These are phyloP conservation scores for Pythium coloratum DNA, from an alignment of 352 stramenopile species.

Conservation along the genomic window DNA sequence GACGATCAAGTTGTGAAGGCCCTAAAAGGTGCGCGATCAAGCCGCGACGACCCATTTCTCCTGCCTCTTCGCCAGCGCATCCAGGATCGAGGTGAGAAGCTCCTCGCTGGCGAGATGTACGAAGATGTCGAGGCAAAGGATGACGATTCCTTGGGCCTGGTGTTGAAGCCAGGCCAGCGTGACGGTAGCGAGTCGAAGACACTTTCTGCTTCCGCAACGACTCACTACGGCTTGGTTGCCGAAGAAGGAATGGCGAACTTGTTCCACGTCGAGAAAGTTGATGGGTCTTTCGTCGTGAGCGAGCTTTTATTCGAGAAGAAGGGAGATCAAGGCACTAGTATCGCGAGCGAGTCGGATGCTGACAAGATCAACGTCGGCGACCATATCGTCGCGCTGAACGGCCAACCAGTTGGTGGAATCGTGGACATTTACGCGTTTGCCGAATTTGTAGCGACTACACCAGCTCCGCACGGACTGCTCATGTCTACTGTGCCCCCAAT, in stretches of 20 bases:
- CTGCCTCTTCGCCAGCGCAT: conserved; percentile 48
- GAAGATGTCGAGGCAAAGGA: conserved; percentile 36
- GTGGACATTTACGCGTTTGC: conserved; percentile 6
- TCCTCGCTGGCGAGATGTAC: conserved; percentile 56
- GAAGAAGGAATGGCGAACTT: conserved; percentile 29
- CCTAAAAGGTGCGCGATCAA: conserved; percentile 73
- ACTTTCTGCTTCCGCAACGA: neutral
- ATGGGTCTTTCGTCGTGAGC: conserved; percentile 44
- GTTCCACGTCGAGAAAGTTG: conserved; percentile 33
- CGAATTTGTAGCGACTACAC: neutral
- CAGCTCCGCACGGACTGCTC: conserved; percentile 55
- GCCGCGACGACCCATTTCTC: conserved; percentile 65
- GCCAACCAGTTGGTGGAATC: conserved; percentile 3
- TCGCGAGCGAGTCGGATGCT: conserved; percentile 1
- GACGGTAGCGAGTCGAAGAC: neutral
- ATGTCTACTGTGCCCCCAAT: conserved; percentile 46
- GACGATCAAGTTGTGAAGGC: conserved; percentile 77
- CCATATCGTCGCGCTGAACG: conserved; percentile 26
- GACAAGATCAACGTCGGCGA: conserved; percentile 22
- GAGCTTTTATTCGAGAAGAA: conserved; percentile 15
- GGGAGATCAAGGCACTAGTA: neutral
- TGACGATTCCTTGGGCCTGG: neutral
- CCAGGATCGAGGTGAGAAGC: conserved; percentile 36
- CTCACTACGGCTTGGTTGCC: conserved; percentile 50
- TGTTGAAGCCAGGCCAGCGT: neutral